phyloP scores from a whole-genome alignment of 495 filamentous ascomycete species.

The Penicillium cinerascens region DNA sequence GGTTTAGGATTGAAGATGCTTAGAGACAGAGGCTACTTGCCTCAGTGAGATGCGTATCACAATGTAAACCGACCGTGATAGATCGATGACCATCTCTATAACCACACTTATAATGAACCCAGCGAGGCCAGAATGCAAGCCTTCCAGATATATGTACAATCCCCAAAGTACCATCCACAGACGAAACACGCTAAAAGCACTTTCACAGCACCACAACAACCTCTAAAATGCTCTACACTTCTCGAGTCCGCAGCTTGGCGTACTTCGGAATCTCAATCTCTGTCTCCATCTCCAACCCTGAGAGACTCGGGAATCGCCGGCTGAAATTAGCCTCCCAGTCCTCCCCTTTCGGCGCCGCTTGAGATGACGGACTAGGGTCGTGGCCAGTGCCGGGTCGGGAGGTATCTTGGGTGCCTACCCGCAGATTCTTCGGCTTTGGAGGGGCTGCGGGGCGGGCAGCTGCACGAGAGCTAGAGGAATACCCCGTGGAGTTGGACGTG shows the following conservation, averaged over 20 bases:
- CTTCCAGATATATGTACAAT: constrained; percentile 22
- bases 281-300: constrained; percentile 75
- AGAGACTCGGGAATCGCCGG: constrained; percentile 76
- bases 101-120: not conserved
- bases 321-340: constrained; percentile 75
- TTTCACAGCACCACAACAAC: constrained; percentile 10
- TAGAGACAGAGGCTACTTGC: no score
- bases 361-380: constrained; percentile 20
- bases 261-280: constrained; percentile 52
- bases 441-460: constrained; percentile 47
- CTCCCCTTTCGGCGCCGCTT: constrained; percentile 33
- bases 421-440: constrained; percentile 59
- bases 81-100: not conserved
- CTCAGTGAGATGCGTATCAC: not conserved
- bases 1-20: no score
- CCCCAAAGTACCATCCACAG: constrained; percentile 8
- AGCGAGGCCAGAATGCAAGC: not conserved
- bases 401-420: constrained; percentile 37
- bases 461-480: constrained; percentile 25
- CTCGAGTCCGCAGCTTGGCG: constrained; percentile 37
- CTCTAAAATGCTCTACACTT: constrained; percentile 29
- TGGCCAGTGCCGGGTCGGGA: constrained; percentile 20
- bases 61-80: not conserved
- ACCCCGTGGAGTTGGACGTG: constrained; percentile 18
- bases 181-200: constrained; percentile 23